Conservation (phyloP, 345 rosid species). For the Lepidium didymum region DNA sequence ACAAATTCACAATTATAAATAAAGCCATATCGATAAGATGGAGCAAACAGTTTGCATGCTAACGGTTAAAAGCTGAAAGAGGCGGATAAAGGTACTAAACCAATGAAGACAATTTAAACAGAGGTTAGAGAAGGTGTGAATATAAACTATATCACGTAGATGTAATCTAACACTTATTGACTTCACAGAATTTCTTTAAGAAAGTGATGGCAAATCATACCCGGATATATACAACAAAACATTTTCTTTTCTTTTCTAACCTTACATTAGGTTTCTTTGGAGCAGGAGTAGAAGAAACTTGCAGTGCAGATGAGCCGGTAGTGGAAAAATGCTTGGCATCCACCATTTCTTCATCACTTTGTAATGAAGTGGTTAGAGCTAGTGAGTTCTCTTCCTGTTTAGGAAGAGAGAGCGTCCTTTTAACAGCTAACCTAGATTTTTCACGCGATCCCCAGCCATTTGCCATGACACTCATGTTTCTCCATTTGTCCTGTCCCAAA, state of each 20-base stretch:
- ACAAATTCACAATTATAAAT: neutral
- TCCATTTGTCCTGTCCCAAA: conserved; percentile 83
- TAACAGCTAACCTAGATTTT: conserved; percentile 63
- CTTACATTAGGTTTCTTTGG: conserved; percentile 68
- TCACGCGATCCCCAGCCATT: conserved; percentile 94
- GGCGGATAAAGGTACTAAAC: neutral
- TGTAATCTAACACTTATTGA: neutral
- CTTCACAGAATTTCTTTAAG: neutral
- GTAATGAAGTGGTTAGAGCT: conserved; percentile 23
- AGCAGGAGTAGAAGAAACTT: conserved; percentile 38
- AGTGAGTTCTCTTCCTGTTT: conserved; percentile 57
- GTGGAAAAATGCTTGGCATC: conserved; percentile 49
- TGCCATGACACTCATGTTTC: conserved; percentile 95
- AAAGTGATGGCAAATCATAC: neutral
- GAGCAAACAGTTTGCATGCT: neutral
- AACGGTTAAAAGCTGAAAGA: neutral
- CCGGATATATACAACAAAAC: neutral
- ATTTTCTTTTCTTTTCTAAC: conserved; percentile 32
- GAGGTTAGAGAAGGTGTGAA: neutral
- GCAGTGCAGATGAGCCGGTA: conserved; percentile 34
- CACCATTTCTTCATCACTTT: conserved; percentile 61
- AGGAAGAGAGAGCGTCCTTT: conserved; percentile 43
- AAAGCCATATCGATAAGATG: neutral
- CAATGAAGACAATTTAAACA: neutral
- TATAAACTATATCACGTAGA: neutral